These are phyloP conservation scores for Xerocomellus chrysenteron DNA, from an alignment of 768 basidiomycete species.

Conservation along the genomic window DNA sequence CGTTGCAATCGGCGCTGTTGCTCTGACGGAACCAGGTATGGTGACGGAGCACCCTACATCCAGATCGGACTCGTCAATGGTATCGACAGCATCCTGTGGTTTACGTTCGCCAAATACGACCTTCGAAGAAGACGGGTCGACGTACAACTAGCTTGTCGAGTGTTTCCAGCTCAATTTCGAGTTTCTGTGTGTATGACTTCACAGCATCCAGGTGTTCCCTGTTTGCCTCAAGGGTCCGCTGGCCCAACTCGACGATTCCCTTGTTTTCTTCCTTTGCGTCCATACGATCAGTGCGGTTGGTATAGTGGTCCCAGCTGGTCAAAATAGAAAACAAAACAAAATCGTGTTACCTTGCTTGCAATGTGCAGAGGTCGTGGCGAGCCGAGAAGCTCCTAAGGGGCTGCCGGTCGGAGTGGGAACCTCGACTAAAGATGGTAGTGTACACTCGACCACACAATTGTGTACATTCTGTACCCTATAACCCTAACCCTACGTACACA, in stretches of 20 bases:
- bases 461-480: too few species aligned
- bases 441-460: too few species aligned
- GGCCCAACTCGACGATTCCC: conserved; percentile 37
- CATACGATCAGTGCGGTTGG: too few species aligned
- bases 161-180: conserved; percentile 55
- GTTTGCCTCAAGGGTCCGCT: conserved; percentile 57
- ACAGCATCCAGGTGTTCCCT: conserved; percentile 63
- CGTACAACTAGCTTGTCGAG: conserved; percentile 65
- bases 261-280: conserved; percentile 1
- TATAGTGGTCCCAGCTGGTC: too few species aligned
- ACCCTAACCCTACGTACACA: too few species aligned
- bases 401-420: too few species aligned
- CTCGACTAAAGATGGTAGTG: too few species aligned
- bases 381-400: too few species aligned
- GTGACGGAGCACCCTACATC: conserved; percentile 32
- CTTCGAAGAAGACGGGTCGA: conserved; percentile 5
- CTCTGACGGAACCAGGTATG: conserved; percentile 38
- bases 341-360: too few species aligned
- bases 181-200: conserved; percentile 51
- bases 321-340: too few species aligned
- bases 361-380: too few species aligned
- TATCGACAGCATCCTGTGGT: conserved; percentile 41
- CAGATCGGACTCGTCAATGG: conserved; percentile 36
- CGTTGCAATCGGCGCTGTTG: conserved; percentile 41
- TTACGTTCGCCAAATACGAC: neutral